Base-by-base conservation (phyloP, 345 rosid species). In the Garcia nutans region DNA sequence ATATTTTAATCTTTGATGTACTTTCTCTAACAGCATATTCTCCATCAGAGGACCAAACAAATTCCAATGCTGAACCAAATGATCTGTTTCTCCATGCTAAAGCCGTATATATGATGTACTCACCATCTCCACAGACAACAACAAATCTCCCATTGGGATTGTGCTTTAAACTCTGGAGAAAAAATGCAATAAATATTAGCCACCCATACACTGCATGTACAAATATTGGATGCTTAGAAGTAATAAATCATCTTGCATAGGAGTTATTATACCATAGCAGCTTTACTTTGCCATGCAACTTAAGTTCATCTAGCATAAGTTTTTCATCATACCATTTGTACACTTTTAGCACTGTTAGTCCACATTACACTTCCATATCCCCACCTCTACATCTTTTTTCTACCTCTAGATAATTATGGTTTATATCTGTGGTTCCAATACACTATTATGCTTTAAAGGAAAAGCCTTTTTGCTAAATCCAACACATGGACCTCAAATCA, bases 11-110 rank as follows among this genome's bases (percentile, higher is more conserved):
- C 90, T 88, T 93, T 77, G 99, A 89, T 68, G 98, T 85, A 81
- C 97, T 96, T 87, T 96, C 99, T 84, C 97, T 89, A 71, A 92
- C 96, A 78, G 98, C 99, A 87, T 88, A 96, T 82, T 96, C 99
- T 70, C 99, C 98, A 47, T 96, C 99, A 19, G 94, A 86, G 22
- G 99, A 96, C 99, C 99, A 96, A 70, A 84, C 97, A 33, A 94
- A 92, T 84, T 96, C 99, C 84, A 96, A 76, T 24, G 97, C 98
- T 31, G 99, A 92, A 72, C 99, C 99, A 89, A 93, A 96, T 61
- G 99, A 96, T 85, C 97, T 90, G 81, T 96, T 96, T 86, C 99
- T 93, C 99, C 99, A 96, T 37, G 99, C 99, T 84, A 96, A 77
- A 79, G 99, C 98, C 7, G 99, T 96, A 75, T 96, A 96, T 79